phyloP scores from a whole-genome alignment of 768 basidiomycete species.

The Pulveroboletus sp. region DNA sequence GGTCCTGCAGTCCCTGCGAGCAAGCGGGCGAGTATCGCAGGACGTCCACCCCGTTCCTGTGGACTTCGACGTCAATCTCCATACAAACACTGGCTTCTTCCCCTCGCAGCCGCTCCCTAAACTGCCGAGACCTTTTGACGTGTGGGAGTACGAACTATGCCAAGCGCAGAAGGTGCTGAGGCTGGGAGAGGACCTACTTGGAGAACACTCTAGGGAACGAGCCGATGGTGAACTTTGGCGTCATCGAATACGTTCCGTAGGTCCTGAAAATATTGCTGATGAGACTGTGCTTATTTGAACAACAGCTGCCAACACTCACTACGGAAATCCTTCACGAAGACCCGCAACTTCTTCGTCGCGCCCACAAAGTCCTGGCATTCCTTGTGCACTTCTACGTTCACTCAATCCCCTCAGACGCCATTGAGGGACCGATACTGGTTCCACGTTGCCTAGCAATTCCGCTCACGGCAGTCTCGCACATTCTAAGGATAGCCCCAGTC shows the following conservation, averaged over 20 bases:
- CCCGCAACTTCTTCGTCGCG: slow-evolving; percentile 67
- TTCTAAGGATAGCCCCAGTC: slow-evolving; percentile 85
- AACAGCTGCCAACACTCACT: slow-evolving; percentile 69
- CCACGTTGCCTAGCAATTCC: slow-evolving; percentile 78
- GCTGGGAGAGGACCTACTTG: slow-evolving; percentile 54
- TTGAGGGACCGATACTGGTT: slow-evolving; percentile 47
- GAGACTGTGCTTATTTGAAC: slow-evolving; percentile 13
- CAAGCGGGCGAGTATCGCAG: slow-evolving; percentile 27
- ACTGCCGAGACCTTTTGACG: slow-evolving; percentile 48
- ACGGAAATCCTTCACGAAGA: slow-evolving; percentile 50
- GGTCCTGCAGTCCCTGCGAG: slow-evolving; percentile 42
- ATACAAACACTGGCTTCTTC: slow-evolving; percentile 73
- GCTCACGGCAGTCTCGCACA: slow-evolving; percentile 66
- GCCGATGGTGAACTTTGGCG: slow-evolving; percentile 68
- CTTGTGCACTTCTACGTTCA: slow-evolving; percentile 89
- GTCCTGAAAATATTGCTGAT: slow-evolving; percentile 26
- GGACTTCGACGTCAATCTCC: slow-evolving; percentile 50
- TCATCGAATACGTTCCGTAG: slow-evolving; percentile 54
- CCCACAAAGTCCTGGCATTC: slow-evolving; percentile 87
- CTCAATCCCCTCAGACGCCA: slow-evolving; percentile 50
- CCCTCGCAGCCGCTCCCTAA: slow-evolving; percentile 60
- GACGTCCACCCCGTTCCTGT: slow-evolving; percentile 35
- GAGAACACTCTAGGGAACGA: slow-evolving; percentile 45
- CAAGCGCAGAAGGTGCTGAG: slow-evolving; percentile 52
- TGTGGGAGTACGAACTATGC: slow-evolving; percentile 70